phyloP scores from a whole-genome alignment of 1,284 basidiomycete species.

The Schizopora paradoxa region DNA sequence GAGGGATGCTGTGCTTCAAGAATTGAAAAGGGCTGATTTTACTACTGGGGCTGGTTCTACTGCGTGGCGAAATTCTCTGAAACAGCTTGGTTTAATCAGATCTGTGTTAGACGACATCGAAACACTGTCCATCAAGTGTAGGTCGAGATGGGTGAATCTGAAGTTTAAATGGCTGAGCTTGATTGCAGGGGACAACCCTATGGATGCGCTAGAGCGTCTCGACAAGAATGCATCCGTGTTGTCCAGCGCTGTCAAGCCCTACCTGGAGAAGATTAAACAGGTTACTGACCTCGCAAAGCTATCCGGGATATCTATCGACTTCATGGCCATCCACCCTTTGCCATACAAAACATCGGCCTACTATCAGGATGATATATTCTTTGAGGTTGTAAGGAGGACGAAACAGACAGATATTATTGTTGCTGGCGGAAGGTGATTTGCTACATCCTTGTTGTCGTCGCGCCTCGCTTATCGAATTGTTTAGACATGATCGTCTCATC shows the following conservation, averaged over 20 bases:
- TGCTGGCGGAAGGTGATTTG: conserved; percentile 63
- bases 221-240: conserved; percentile 58
- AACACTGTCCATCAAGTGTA: conserved; percentile 56
- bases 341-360: conserved; percentile 53
- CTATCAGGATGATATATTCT: conserved; percentile 70
- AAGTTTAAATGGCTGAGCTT: too few relatives aligned
- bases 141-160: too few relatives aligned
- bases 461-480: not conserved
- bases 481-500: conserved; percentile 74
- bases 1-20: conserved; percentile 43
- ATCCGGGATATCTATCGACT: conserved; percentile 56
- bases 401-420: conserved; percentile 73
- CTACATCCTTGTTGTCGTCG: not conserved
- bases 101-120: conserved; percentile 68
- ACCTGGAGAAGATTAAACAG: conserved; percentile 57
- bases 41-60: conserved; percentile 56
- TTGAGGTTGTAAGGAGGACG: conserved; percentile 66
- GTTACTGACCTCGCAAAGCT: conserved; percentile 57
- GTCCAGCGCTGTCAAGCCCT: conserved; percentile 39
- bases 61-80: conserved; percentile 61
- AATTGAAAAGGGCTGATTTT: too few relatives aligned
- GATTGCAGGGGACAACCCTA: conserved; percentile 53
- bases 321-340: conserved; percentile 72
- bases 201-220: conserved; percentile 47
- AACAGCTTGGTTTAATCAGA: conserved; percentile 61